Percentiles rank a stretch among this genome's conserved stretches.
phyloP scores from a whole-genome alignment of 257 asterid genomes.

The Schizonepeta tenuifolia region DNA sequence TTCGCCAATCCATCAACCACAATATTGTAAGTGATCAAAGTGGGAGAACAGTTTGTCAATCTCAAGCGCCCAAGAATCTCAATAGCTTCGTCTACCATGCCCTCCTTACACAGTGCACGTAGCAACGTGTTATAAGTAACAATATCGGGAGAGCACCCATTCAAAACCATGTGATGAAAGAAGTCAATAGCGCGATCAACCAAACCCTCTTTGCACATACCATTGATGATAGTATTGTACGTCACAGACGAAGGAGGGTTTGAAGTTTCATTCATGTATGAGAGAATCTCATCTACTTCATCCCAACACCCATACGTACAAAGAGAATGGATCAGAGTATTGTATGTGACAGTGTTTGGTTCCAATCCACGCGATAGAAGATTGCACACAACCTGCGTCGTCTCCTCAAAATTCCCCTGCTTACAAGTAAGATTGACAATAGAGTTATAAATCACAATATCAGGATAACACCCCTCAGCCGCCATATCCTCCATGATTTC shows the following conservation, averaged over 20 bases:
- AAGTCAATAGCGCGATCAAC: slow-evolving; percentile 71
- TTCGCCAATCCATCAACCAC: slow-evolving; percentile 81
- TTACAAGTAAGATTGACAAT: slow-evolving; percentile 70
- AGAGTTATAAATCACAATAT: slow-evolving; percentile 77
- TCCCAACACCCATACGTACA: slow-evolving; percentile 62
- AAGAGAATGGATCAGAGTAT: slow-evolving; percentile 80
- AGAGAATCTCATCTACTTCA: slow-evolving; percentile 63
- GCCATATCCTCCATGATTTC: slow-evolving; percentile 81
- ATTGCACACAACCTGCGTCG: slow-evolving; percentile 47
- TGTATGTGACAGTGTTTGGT: slow-evolving; percentile 73
- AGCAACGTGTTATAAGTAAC: slow-evolving; percentile 81
- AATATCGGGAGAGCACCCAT: slow-evolving; percentile 60
- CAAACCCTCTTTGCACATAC: slow-evolving; percentile 75
- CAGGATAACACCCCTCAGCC: slow-evolving; percentile 87
- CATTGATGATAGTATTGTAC: slow-evolving; percentile 74
- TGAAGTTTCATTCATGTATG: slow-evolving; percentile 62
- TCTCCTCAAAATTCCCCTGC: slow-evolving; percentile 58
- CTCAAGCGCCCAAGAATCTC: slow-evolving; percentile 52
- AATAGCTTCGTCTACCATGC: slow-evolving; percentile 63
- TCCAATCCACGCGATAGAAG: slow-evolving; percentile 72
- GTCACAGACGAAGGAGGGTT: slow-evolving; percentile 66
- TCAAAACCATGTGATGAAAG: slow-evolving; percentile 63
- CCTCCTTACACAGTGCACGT: slow-evolving; percentile 69
- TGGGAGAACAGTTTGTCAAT: slow-evolving; percentile 58
- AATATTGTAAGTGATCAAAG: slow-evolving; percentile 68